A percentile compares a stretch with the other conserved stretches of the same genome.
Evolutionary conservation across 352 stramenopile genomes (phyloP).

Genomic region (Pythium phragmitis): DNA sequence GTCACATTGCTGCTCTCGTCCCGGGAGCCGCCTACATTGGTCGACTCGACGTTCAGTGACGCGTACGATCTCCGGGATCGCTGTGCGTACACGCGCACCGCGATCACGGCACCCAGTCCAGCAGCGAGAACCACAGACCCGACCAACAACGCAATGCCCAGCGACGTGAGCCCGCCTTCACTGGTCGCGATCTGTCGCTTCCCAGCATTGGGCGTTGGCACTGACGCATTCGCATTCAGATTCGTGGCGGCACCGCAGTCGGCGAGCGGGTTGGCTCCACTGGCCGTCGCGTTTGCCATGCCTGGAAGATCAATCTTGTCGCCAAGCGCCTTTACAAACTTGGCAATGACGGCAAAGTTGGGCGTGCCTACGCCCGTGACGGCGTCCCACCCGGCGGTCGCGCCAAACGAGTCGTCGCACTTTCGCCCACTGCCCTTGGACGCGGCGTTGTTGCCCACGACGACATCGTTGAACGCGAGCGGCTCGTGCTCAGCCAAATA

Average conservation of each 20-base stretch:
- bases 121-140: constrained; percentile 14
- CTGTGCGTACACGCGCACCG: constrained; percentile 11
- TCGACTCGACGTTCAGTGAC: constrained; percentile 20
- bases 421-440: constrained; percentile 36
- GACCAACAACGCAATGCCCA: constrained; percentile 1
- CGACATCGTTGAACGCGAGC: constrained; percentile 83
- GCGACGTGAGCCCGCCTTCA: neutral
- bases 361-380: constrained; percentile 82
- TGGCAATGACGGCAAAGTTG: constrained; percentile 71
- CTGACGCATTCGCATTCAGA: neutral
- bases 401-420: constrained; percentile 83
- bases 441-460: constrained; percentile 81
- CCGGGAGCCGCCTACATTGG: neutral
- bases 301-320: constrained; percentile 49
- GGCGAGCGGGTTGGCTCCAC: neutral
- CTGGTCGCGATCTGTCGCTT: neutral
- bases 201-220: neutral
- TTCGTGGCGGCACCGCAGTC: neutral
- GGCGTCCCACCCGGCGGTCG: constrained; percentile 86
- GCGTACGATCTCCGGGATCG: constrained; percentile 20
- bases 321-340: constrained; percentile 52
- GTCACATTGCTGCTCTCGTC: constrained; percentile 24
- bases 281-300: constrained; percentile 5
- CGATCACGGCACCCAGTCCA: constrained; percentile 11
- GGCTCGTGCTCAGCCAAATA: constrained; percentile 54